phyloP scores from a whole-genome alignment of 164 flowering plant species.

The Aristolochia fimbriata region DNA sequence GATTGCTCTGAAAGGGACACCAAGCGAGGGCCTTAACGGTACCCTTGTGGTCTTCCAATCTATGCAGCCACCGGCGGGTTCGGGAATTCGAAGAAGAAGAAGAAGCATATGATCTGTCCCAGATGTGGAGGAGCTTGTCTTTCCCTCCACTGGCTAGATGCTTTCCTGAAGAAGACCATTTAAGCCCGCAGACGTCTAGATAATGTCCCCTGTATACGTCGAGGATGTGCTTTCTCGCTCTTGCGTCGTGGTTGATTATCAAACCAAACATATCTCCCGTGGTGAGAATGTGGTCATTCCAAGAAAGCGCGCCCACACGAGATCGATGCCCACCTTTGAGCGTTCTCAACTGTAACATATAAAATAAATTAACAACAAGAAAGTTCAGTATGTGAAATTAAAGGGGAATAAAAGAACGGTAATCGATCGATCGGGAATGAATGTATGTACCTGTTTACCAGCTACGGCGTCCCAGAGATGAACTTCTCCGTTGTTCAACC shows the following conservation, averaged over 20 bases:
- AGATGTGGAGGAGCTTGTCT: slow-evolving; percentile 53
- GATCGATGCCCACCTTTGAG: slow-evolving; percentile 37
- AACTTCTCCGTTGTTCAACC: slow-evolving; percentile 42
- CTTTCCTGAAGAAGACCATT: slow-evolving; percentile 58
- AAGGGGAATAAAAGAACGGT: background rate
- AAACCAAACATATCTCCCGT: slow-evolving; percentile 51
- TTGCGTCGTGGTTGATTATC: slow-evolving; percentile 52
- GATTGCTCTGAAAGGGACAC: slow-evolving; percentile 62
- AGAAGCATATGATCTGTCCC: slow-evolving; percentile 49
- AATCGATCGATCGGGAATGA: no score
- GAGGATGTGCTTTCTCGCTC: slow-evolving; percentile 39
- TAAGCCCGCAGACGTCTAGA: slow-evolving; percentile 57
- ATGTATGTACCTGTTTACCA: slow-evolving; percentile 24
- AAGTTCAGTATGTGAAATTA: no score
- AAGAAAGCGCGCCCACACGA: slow-evolving; percentile 47
- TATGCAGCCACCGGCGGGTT: slow-evolving; percentile 49
- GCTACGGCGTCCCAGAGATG: slow-evolving; percentile 52
- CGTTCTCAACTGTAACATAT: slow-evolving; percentile 37
- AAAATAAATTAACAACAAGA: background rate
- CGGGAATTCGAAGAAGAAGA: slow-evolving; percentile 29
- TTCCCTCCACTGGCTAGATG: slow-evolving; percentile 70
- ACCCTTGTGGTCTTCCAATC: slow-evolving; percentile 55
- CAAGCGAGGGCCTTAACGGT: slow-evolving; percentile 65
- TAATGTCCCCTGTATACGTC: slow-evolving; percentile 47
- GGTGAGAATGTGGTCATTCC: slow-evolving; percentile 54